phyloP scores from a whole-genome alignment of 345 rosid species.

The Populus simonii region DNA sequence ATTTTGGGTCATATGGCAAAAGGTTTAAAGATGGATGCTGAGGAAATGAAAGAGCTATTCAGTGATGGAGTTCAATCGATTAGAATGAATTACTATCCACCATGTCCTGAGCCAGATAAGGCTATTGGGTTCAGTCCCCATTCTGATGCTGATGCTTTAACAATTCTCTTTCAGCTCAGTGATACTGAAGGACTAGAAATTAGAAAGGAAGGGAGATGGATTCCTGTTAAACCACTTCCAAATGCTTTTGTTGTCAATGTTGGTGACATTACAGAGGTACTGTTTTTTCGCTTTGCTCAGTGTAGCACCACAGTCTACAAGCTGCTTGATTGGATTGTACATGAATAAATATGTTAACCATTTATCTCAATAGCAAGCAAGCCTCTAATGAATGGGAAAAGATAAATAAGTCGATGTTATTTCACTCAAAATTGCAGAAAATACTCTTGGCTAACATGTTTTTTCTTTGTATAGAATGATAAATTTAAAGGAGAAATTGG shows the following conservation, averaged over 20 bases:
- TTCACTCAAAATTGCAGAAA: too few relatives aligned
- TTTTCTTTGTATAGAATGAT: too few relatives aligned
- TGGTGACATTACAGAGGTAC: constrained; percentile 26
- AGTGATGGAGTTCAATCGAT: constrained; percentile 41
- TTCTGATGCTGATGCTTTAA: constrained; percentile 31
- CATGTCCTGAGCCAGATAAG: constrained; percentile 46
- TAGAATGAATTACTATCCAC: constrained; percentile 55
- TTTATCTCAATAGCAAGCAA: too few relatives aligned
- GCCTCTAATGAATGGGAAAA: too few relatives aligned
- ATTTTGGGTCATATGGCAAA: constrained; percentile 39
- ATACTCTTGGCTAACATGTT: too few relatives aligned
- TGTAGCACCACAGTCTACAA: too few relatives aligned
- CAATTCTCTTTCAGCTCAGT: constrained; percentile 19
- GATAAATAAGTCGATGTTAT: too few relatives aligned
- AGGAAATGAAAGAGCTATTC: constrained; percentile 44
- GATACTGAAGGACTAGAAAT: constrained; percentile 24
- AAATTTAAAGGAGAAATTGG: too few relatives aligned
- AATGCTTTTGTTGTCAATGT: constrained; percentile 28
- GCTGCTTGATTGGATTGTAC: too few relatives aligned
- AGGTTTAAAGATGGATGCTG: constrained; percentile 41
- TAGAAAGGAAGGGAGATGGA: constrained; percentile 14
- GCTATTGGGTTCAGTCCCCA: constrained; percentile 45
- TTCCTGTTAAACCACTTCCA: constrained; percentile 15
- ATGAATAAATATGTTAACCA: too few relatives aligned
- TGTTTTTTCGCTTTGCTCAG: background rate